Evolutionary conservation across 108 stramenopile genomes (phyloP).

Genomic region (Cyclotella cryptica): DNA sequence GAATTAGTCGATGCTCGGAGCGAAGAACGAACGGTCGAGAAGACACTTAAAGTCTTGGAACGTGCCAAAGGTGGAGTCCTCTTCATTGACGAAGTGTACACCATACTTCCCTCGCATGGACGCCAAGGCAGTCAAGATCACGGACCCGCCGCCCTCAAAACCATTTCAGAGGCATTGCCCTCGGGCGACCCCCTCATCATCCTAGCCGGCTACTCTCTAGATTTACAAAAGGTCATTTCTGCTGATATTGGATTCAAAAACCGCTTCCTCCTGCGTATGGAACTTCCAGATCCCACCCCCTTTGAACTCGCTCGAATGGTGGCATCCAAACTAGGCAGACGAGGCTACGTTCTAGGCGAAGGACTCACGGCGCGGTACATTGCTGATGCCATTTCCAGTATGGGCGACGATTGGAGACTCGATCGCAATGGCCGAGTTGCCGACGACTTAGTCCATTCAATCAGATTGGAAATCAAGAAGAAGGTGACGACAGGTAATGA

Average conservation of each 20-base stretch:
- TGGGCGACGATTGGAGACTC: conserved; percentile 83
- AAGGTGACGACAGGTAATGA: conserved; percentile 67
- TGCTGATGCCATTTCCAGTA: conserved; percentile 79
- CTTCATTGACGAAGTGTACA: conserved; percentile 85
- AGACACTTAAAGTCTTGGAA: conserved; percentile 73
- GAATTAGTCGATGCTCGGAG: conserved; percentile 82
- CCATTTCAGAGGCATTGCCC: conserved; percentile 70
- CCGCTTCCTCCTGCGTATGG: conserved; percentile 76
- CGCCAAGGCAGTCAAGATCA: conserved; percentile 83
- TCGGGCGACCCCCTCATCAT: conserved; percentile 78
- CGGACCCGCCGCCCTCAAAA: conserved; percentile 83
- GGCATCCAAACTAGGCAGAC: conserved; percentile 66
- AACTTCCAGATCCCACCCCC: conserved; percentile 82
- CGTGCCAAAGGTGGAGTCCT: conserved; percentile 83
- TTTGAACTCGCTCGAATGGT: conserved; percentile 85
- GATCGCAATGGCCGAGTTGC: conserved; percentile 86
- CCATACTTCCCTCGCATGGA: conserved; percentile 76
- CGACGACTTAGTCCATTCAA: conserved; percentile 76
- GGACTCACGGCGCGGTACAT: conserved; percentile 79
- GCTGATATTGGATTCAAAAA: conserved; percentile 87
- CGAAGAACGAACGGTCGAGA: conserved; percentile 79
- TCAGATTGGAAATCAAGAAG: conserved; percentile 72
- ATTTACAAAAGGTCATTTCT: conserved; percentile 77
- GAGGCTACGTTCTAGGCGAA: conserved; percentile 77
- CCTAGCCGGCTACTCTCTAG: conserved; percentile 72